Percentiles rank a stretch among this genome's conserved stretches.
phyloP scores from a whole-genome alignment of 768 basidiomycete species.

The Hericium erinaceus region DNA sequence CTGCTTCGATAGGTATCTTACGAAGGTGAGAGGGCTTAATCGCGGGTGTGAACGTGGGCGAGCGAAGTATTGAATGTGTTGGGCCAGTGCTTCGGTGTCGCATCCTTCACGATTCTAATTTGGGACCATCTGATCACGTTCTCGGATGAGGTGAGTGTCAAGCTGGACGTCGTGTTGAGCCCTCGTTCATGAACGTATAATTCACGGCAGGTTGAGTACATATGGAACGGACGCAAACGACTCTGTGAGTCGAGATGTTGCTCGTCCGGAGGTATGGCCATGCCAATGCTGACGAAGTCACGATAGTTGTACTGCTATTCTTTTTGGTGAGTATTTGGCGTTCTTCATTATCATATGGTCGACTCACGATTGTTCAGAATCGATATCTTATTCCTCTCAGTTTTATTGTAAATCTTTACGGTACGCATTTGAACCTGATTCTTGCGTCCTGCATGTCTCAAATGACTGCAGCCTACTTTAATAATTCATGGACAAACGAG shows the following conservation, averaged over 20 bases:
- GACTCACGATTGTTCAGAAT: conserved; percentile 31
- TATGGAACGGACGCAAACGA: conserved; percentile 44
- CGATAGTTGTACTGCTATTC: conserved; percentile 27
- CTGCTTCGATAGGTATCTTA: background rate
- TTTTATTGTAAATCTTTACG: conserved; percentile 44
- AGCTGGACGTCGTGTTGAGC: too few species aligned
- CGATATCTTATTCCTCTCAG: conserved; percentile 56
- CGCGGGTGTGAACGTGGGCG: background rate
- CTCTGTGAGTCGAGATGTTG: conserved; percentile 24
- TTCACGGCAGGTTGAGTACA: conserved; percentile 32
- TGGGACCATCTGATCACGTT: conserved; percentile 53
- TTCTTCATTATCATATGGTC: background rate
- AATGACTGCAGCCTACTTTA: conserved; percentile 15
- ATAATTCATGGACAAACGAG: conserved; percentile 8
- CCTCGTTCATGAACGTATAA: too few species aligned
- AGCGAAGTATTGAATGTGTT: background rate
- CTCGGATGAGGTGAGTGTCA: conserved; percentile 27
- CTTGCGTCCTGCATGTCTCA: background rate
- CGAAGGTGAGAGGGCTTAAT: background rate
- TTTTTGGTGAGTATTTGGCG: conserved; percentile 22
- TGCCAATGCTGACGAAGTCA: too few species aligned
- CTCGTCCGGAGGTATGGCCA: too few species aligned
- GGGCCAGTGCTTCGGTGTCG: conserved; percentile 43
- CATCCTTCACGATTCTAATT: conserved; percentile 39
- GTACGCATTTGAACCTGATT: background rate